A percentile compares a stretch with the other conserved stretches of the same genome.
Evolutionary conservation across 306 rosid species (phyloP).

Genomic region (Prunus salicina): DNA sequence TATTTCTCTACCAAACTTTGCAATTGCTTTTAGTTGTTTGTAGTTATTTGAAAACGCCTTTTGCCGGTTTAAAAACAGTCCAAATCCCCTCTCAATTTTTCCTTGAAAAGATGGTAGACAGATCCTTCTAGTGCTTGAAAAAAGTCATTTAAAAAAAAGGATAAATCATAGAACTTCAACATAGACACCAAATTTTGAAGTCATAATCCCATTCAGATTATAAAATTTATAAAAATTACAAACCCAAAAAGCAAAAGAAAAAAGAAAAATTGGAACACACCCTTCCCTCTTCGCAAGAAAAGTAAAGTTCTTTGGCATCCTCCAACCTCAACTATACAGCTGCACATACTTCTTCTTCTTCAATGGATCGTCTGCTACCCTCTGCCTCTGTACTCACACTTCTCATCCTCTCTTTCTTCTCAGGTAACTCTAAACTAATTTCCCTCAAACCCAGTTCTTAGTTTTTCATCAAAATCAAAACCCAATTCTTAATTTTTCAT

Average conservation of each 20-base stretch:
- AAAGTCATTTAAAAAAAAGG: neutral
- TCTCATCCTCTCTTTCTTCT: conserved; percentile 41
- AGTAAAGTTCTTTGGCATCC: conserved; percentile 40
- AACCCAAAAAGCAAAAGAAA: neutral
- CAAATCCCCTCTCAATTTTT: no score
- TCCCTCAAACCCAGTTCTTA: neutral
- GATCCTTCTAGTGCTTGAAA: neutral
- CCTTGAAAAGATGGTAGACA: no score
- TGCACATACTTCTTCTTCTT: neutral
- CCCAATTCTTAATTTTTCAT: neutral
- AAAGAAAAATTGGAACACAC: neutral
- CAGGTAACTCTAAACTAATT: conserved; percentile 43
- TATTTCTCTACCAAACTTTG: no score
- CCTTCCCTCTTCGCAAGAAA: conserved; percentile 28
- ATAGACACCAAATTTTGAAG: neutral
- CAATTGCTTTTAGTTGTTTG: no score
- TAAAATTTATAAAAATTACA: neutral
- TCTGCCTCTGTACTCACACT: conserved; percentile 33
- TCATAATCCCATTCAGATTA: neutral
- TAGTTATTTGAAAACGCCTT: no score
- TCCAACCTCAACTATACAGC: neutral
- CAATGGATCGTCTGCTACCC: conserved; percentile 47
- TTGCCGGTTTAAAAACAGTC: no score
- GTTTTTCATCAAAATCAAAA: neutral
- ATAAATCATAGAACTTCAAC: neutral